Evolutionary conservation across 163 green algal genomes (phyloP), one percentile per base, ranked within the genome.

Genomic region (Chlorella variabilis): DNA sequence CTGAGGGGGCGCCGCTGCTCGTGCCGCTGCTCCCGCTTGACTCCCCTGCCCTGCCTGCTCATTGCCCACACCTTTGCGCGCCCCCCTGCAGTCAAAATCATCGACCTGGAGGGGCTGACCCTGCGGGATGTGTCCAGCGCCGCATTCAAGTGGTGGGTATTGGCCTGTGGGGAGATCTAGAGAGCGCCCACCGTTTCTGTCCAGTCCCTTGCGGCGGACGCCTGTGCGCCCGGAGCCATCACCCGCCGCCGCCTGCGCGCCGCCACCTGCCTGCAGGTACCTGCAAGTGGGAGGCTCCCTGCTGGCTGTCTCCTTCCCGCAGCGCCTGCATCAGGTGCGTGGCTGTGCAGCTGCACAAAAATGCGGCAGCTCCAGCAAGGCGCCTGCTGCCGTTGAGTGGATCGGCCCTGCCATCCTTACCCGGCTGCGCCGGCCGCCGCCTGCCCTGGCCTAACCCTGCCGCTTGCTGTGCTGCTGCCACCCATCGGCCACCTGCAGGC

Each of bases 101-200:
- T 81, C 31, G 75, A 81, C 31, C 31, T 81, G 39, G 75, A 59
- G 39, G 75, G 59, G 20, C 75, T 81, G n/a, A 81, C 13, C 41
- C 73, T 81, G 75, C 75, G 75, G 3, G 75, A 81, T 23, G 75
- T 81, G 39, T 62, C 59, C 39, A 39, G 20, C 29, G 33, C n/a
- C 18, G 75, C 75, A n/a, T 81, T 81, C 73, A 80, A 80, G 56
- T 80, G 73, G 73, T 77, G 48, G 5, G 63, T 20, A 31, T n/a
- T n/a, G n/a, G n/a, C n/a, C n/a, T n/a, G n/a, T n/a, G n/a, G n/a
- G n/a, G n/a, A n/a, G n/a, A n/a, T n/a, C n/a, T n/a, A n/a, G n/a
- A n/a, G n/a, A n/a, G n/a, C n/a, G n/a, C n/a, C n/a, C n/a, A n/a
- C n/a, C n/a, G n/a, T n/a, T n/a, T n/a, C n/a, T n/a, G n/a, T n/a